These are phyloP conservation scores for Blastobotrys capitulatus DNA, from an alignment of 1,139 yeast genomes.

Conservation along the genomic window DNA sequence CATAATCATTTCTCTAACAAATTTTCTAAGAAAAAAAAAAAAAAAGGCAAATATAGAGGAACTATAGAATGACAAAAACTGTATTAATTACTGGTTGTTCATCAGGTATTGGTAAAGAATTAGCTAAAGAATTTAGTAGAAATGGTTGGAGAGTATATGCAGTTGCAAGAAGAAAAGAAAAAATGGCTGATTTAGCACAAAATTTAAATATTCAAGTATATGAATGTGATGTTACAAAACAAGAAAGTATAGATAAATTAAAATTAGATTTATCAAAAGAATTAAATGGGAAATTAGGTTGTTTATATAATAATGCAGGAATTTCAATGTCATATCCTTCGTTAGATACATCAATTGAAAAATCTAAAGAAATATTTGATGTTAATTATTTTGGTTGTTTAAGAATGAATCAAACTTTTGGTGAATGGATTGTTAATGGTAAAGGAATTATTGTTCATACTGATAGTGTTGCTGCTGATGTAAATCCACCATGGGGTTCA, in stretches of 20 bases:
- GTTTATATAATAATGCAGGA: conserved; percentile 67
- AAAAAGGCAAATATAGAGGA: no score
- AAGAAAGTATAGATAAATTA: conserved; percentile 45
- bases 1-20: no score
- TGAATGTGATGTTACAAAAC: conserved; percentile 50
- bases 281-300: conserved; percentile 47
- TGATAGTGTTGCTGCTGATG: conserved; percentile 62
- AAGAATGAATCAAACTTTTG: conserved; percentile 54
- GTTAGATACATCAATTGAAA: conserved; percentile 56
- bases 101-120: conserved; percentile 70
- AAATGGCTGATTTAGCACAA: conserved; percentile 49
- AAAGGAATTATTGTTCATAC: conserved; percentile 71
- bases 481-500: conserved; percentile 66
- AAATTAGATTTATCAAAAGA: conserved; percentile 38
- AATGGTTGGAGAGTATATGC: conserved; percentile 58
- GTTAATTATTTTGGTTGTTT: conserved; percentile 70
- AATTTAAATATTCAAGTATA: conserved; percentile 35
- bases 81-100: conserved; percentile 77
- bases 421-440: conserved; percentile 53
- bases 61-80: conserved; percentile 7
- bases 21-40: no score
- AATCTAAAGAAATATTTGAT: conserved; percentile 48
- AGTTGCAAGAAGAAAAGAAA: conserved; percentile 63
- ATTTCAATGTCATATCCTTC: conserved; percentile 63
- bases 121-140: conserved; percentile 58